Conservation (phyloP, 2,329 filamentous ascomycete species). For the Nemania abortiva region DNA sequence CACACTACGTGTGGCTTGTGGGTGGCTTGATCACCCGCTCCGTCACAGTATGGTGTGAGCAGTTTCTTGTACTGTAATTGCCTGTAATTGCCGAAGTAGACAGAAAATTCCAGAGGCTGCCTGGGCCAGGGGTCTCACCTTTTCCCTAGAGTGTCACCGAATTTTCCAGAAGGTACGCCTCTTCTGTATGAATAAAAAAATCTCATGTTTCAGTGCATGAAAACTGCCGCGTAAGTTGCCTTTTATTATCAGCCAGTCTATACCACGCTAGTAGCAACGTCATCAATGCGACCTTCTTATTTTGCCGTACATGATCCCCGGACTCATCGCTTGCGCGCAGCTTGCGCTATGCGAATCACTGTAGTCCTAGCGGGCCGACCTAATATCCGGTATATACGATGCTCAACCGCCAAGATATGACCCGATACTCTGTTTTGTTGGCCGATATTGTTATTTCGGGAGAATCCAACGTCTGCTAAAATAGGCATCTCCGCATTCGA, state of each 20-base stretch:
- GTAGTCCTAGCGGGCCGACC: conserved; percentile 25
- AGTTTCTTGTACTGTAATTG: no score
- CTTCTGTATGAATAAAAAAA: neutral
- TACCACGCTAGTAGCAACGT: neutral
- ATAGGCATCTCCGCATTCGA: conserved; percentile 21
- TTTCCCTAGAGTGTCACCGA: neutral
- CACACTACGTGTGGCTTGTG: no score
- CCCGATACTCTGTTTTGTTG: conserved; percentile 28
- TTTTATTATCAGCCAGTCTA: neutral
- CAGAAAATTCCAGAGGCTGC: no score
- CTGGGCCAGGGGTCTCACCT: no score
- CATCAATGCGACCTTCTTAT: neutral
- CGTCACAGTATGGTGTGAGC: no score
- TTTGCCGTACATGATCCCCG: conserved; percentile 13
- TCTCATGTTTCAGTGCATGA: neutral
- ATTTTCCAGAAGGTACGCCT: neutral
- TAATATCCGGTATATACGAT: conserved; percentile 33
- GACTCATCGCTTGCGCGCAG: conserved; percentile 6
- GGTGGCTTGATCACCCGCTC: no score
- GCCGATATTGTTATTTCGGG: conserved; percentile 30
- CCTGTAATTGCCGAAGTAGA: no score
- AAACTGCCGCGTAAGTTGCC: conserved; percentile 25
- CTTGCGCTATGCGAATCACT: conserved; percentile 17
- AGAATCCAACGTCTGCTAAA: conserved; percentile 32
- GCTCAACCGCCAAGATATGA: conserved; percentile 22